Percentiles rank a stretch among this genome's conserved stretches.
phyloP scores from a whole-genome alignment of 2,329 filamentous ascomycete genomes.

The Coniochaeta prunicola region DNA sequence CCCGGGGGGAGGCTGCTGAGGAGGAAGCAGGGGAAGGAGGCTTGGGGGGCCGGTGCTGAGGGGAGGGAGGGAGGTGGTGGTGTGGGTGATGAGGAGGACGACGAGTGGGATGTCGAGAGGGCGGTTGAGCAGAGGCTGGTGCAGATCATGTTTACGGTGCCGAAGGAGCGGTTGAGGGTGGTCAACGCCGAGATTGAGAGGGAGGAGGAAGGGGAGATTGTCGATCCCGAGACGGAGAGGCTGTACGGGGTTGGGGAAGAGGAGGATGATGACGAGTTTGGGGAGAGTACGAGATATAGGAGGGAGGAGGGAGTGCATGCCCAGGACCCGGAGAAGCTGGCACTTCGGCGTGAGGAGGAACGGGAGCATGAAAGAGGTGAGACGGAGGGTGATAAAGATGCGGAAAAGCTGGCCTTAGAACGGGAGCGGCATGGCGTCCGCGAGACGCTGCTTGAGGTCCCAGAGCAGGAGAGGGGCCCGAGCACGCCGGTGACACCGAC shows the following conservation, averaged over 20 bases:
- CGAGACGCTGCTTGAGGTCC: slow-evolving; percentile 4
- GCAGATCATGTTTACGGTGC: slow-evolving; percentile 89
- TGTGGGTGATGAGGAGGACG: slow-evolving; percentile 46
- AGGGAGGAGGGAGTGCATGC: neutral
- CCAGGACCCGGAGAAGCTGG: neutral
- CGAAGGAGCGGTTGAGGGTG: slow-evolving; percentile 77
- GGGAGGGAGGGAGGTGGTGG: slow-evolving; percentile 10
- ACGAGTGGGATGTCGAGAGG: slow-evolving; percentile 69
- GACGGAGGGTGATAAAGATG: slow-evolving; percentile 10
- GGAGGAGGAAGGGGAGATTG: slow-evolving; percentile 32
- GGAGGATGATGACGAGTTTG: slow-evolving; percentile 2
- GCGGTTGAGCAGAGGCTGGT: slow-evolving; percentile 65
- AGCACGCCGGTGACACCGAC: slow-evolving; percentile 15
- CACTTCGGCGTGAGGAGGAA: slow-evolving; percentile 4
- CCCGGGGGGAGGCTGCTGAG: slow-evolving; percentile 36
- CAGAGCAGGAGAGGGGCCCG: slow-evolving; percentile 21
- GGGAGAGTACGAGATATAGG: slow-evolving; percentile 1
- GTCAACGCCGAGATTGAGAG: slow-evolving; percentile 66
- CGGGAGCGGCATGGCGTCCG: neutral
- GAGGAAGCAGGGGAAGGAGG: slow-evolving; percentile 47
- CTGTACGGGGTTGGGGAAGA: neutral
- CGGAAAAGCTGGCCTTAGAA: neutral
- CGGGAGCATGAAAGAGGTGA: neutral
- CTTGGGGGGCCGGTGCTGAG: slow-evolving; percentile 42
- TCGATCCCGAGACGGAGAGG: slow-evolving; percentile 29